Base-by-base conservation (phyloP, 2,329 filamentous ascomycete genomes). In the Fusarium sp. region DNA sequence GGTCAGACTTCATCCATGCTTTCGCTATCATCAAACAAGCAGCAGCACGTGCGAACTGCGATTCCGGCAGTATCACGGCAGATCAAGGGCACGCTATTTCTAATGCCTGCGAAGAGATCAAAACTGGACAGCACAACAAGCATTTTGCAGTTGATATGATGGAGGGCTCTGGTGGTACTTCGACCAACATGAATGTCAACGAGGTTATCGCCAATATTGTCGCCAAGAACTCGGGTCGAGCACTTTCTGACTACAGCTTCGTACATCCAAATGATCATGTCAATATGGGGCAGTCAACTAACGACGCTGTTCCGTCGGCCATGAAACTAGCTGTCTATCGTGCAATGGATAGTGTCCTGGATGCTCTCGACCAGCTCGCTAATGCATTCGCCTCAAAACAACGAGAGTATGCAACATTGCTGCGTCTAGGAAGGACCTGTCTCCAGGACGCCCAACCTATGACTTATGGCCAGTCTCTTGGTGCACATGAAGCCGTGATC, bases 131-230 rank as follows among this genome's bases (percentile, higher is more conserved):
- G 1, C 52, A 56, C 5, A 11, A 42, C 21, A 24, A 56, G n/a
- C 52, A 56, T 15, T 56, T 56, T 3, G 36, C 36, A 15, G 52
- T 56, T 11, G 52, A 56, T 11, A 56, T 56, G 52, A 56, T 56
- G 52, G 52, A 56, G 20, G 52, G 52, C 0, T 56, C 52, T 21
- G 52, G 52, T 7, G 52, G 52, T 4, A 56, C 52, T 26, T 56
- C 52, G 4, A 56, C 52, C 11, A 56, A 56, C 10, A 56, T 56
- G 52, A 56, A 56, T 7, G 52, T 56, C 26, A 56, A 56, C 15
- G 52, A 56, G 19, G 52, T 56, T 6, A 56, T 56, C n/a, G 52
- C 52, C 52, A 56, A 56, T 11, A 52, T 56, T 2, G 52, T 24
- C 5, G 52, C 52, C 6, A 52, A 42, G 14, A 56, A 56, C 26